Evolutionary conservation across 2,329 filamentous ascomycete species (phyloP).

Genomic region (Alternaria ventricosa): DNA sequence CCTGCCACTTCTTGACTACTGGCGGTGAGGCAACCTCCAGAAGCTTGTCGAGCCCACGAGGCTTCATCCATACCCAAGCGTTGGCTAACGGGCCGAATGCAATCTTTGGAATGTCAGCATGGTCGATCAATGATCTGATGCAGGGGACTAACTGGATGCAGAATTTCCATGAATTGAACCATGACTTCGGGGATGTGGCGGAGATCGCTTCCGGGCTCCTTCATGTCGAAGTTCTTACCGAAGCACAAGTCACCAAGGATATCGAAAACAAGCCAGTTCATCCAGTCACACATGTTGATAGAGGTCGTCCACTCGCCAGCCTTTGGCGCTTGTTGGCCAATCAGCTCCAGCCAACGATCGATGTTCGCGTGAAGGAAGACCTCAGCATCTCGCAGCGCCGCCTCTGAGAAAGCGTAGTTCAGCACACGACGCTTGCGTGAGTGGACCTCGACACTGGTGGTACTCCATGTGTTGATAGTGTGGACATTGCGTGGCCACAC

Average conservation of each 20-base stretch:
- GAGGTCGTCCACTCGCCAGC: slow-evolving; percentile 17
- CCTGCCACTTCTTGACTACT: slow-evolving; percentile 20
- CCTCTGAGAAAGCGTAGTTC: slow-evolving; percentile 52
- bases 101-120: slow-evolving; percentile 1
- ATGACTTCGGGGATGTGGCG: slow-evolving; percentile 31
- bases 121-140: not conserved
- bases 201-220: slow-evolving; percentile 26
- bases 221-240: slow-evolving; percentile 47
- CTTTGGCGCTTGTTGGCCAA: slow-evolving; percentile 15
- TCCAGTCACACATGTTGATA: slow-evolving; percentile 26
- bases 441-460: slow-evolving; percentile 41
- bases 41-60: slow-evolving; percentile 28
- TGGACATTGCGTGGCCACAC: slow-evolving; percentile 48
- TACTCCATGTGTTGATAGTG: slow-evolving; percentile 46
- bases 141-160: slow-evolving; percentile 21
- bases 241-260: slow-evolving; percentile 54
- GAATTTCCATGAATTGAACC: slow-evolving; percentile 22
- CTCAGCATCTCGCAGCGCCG: slow-evolving; percentile 49
- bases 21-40: slow-evolving; percentile 19
- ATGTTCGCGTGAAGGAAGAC: slow-evolving; percentile 43
- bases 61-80: slow-evolving; percentile 32
- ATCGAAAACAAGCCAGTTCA: slow-evolving; percentile 52
- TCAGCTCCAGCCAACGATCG: slow-evolving; percentile 30
- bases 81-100: slow-evolving; percentile 8
- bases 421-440: slow-evolving; percentile 49